Percentiles rank a stretch among this genome's conserved stretches.
Evolutionary conservation across 176 grass and related monocot species (phyloP).

Genomic region (sorghum (Sorghum bicolor)): Sorghum_bicolor_NCBIv3 NC_012872.2:70848001-70848500

Average conservation of each 20-base stretch:
- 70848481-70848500: not conserved
- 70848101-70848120: not conserved
- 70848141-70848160: slow-evolving; percentile 51
- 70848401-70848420: not conserved
- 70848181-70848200: slow-evolving; percentile 72
- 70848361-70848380: not conserved
- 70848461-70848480: not conserved
- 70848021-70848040: not conserved
- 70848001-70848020: not conserved
- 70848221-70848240: slow-evolving; percentile 64
- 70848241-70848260: slow-evolving; percentile 75
- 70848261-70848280: slow-evolving; percentile 72
- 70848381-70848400: not conserved
- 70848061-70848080: not conserved
- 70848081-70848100: not conserved
- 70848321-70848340: not conserved
- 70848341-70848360: not conserved
- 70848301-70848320: slow-evolving; percentile 52
- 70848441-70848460: slow-evolving; percentile 13
- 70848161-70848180: slow-evolving; percentile 62
- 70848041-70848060: not conserved
- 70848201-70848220: slow-evolving; percentile 53
- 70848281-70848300: slow-evolving; percentile 70
- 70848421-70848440: not conserved
- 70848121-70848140: slow-evolving; percentile 39